Conservation (phyloP, 179 eudicot species). For the Spergularia azorica region DNA sequence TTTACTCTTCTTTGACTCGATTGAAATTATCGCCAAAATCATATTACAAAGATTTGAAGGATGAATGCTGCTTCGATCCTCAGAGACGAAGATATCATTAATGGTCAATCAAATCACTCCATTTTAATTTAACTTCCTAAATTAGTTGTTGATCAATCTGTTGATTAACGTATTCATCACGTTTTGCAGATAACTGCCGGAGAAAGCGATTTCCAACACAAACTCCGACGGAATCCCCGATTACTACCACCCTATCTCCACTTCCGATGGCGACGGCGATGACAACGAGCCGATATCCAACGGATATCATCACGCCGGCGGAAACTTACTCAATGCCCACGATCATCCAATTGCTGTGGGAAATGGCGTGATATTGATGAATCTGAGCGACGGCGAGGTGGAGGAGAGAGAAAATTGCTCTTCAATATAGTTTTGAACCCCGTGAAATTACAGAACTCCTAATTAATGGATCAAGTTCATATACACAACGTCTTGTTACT, state of each 20-base stretch:
- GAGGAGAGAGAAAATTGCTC: constrained; percentile 23
- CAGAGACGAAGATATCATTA: constrained; percentile 15
- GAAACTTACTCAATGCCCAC: constrained; percentile 37
- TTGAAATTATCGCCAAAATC: too few relatives aligned
- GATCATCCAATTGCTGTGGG: constrained; percentile 26
- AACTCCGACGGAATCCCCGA: constrained; percentile 48
- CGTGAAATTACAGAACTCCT: too few relatives aligned
- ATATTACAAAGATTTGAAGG: background rate
- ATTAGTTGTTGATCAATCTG: background rate
- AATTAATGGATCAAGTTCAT: too few relatives aligned
- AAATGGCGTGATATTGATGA: constrained; percentile 44
- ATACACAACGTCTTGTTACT: too few relatives aligned
- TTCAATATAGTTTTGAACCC: too few relatives aligned
- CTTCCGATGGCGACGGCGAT: constrained; percentile 24
- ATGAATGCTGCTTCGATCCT: constrained; percentile 47
- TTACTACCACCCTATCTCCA: constrained; percentile 65
- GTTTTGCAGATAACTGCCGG: constrained; percentile 34
- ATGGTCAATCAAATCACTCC: constrained; percentile 29
- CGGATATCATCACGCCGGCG: background rate
- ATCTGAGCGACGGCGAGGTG: constrained; percentile 45
- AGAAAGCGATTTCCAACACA: constrained; percentile 63
- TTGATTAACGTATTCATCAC: background rate
- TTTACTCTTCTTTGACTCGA: too few relatives aligned
- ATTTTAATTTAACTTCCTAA: background rate
- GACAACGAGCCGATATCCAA: constrained; percentile 17